Base-by-base conservation (phyloP, 2,329 filamentous ascomycete genomes). In the Claviceps spartinae region DNA sequence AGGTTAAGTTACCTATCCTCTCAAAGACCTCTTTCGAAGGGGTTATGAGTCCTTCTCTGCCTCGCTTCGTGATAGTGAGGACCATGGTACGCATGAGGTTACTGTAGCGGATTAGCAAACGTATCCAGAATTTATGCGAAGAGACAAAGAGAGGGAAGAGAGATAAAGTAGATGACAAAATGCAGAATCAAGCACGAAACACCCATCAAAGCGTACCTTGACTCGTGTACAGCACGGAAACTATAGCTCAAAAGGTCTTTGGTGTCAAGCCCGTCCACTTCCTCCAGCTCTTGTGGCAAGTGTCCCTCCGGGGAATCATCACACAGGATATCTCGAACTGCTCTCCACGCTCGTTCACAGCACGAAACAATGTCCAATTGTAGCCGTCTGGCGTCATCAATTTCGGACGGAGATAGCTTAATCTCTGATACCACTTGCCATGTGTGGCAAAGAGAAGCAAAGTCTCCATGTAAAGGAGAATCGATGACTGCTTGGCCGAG, bases 231-330 rank as follows among this genome's bases (percentile, higher is more conserved):
- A 5, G 89, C 88, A 59, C 93, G 81, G 77, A 95, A 98, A 56
- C 89, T 95, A 65, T 93, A 98, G 57, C 91, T 97, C 47, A 98
- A 69, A 18, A 95, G 77, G 60, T 94, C 88, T 63, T 96, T 97
- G 0, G 88, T 89, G 49, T 86, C 83, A 2, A 88, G 74, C 1
- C 83, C 85, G 4, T 84, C 77, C 16, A 79, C 70, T 37, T 85
- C 83, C 50, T 86, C 80, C n/a, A 88, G 66, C 26, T 91, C 86
- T 49, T 90, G 82, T 0, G 83, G 85, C 3, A 88, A 72, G 64
- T 93, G 83, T 0, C 91, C 91, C 68, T 98, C 93, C 0, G 94
- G 93, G 1, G 93, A 95, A 67, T 96, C 93, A 56, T 95, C 85
- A 61, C 93, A 98, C 1, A 98, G 76, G 4, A 94, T 80, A 50